Evolutionary conservation across 805 yeast species (phyloP).

Genomic region (Wickerhamiella kazuoi): DNA sequence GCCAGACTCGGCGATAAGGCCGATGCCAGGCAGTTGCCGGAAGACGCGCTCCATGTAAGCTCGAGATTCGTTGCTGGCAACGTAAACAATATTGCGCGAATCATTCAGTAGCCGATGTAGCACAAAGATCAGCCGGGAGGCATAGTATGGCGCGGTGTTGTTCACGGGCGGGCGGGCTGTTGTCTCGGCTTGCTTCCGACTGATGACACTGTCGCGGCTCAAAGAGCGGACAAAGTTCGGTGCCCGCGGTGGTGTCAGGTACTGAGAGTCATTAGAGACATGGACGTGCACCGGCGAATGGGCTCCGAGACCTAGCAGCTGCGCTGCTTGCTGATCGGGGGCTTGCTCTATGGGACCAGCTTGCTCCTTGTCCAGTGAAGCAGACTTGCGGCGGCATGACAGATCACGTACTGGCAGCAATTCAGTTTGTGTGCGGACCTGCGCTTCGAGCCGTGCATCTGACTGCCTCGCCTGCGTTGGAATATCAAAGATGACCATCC

Average conservation of each 20-base stretch:
- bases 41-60: constrained; percentile 50
- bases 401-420: not conserved
- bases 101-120: constrained; percentile 42
- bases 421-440: not conserved
- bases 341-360: not conserved
- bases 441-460: not conserved
- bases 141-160: constrained; percentile 6
- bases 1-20: constrained; percentile 83
- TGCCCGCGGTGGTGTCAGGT: not conserved
- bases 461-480: constrained; percentile 1
- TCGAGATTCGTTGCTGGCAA: constrained; percentile 48
- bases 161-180: not conserved
- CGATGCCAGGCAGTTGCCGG: constrained; percentile 49
- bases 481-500: constrained; percentile 2
- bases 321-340: not conserved
- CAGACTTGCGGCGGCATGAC: not conserved
- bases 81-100: constrained; percentile 47
- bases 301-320: not conserved
- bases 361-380: not conserved
- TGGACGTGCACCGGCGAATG: too few relatives aligned
- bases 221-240: constrained; percentile 1
- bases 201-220: not conserved
- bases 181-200: not conserved
- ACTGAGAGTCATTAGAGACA: too few relatives aligned
- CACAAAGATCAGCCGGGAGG: constrained; percentile 25